Base-by-base conservation (phyloP, 768 basidiomycete species). In the Sporobolomyces pararoseus region DNA sequence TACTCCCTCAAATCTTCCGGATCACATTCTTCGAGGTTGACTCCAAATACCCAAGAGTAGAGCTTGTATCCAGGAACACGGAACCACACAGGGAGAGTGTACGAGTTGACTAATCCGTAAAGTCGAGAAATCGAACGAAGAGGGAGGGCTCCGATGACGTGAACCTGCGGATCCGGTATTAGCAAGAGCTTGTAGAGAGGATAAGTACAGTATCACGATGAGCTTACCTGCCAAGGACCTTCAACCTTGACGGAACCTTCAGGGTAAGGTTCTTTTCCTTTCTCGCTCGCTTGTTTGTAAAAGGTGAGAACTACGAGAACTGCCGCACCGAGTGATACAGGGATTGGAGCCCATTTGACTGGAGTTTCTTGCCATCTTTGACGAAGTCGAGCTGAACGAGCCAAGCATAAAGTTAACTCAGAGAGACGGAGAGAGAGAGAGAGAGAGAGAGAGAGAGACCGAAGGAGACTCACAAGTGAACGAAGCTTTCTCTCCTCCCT, bases 61-160 rank as follows among this genome's bases (percentile, higher is more conserved):
- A 94, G 76, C 66, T 86, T 85, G 82, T 93, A 86, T 44, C 94
- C 90, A 77, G 86, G 86, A 5, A 93, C 93, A n/a, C 96, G 84
- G 80, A 92, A 84, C 94, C 93, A 99, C 69, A 94, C 83, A 35
- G 96, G 96, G 7, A 99, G 85, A 75, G 92, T 89, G 71, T 94
- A 84, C 2, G 89, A 89, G 82, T 97, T 99, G 70, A 98, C 76
- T 79, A 93, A 94, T 9, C 96, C 96, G 93, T 95, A 98, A 7
- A 98, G 80, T 2, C 94, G 88, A n/a, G 95, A 98, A 78, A 97
- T 86, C 70, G 92, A 92, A 49, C 94, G 87, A 9, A 98, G 84
- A 0, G 96, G 96, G 2, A 99, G 85, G 14, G 94, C 94, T 60
- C 94, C 95, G 59, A 98, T 83, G 54, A 98, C 93, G 80, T 95